Evolutionary conservation across 208 protist species (phyloP).

Genomic region (Phytomonas sp.): DNA sequence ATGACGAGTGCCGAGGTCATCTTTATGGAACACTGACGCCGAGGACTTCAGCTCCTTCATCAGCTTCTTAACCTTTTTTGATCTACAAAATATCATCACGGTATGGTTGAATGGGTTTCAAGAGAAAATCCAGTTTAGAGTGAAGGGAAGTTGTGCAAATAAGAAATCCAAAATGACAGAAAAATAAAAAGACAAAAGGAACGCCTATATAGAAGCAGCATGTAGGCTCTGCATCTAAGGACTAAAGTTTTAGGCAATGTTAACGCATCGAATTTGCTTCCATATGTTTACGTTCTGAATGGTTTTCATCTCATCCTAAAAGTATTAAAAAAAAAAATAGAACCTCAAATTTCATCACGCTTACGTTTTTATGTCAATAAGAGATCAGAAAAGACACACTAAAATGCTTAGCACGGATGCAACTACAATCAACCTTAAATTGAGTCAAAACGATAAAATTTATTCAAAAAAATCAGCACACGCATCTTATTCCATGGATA

Average conservation of each 20-base stretch:
- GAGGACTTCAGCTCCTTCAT: neutral
- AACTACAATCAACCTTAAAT: neutral
- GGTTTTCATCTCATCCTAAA: neutral
- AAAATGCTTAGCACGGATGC: neutral
- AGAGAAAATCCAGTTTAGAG: neutral
- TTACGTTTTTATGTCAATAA: neutral
- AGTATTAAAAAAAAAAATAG: conserved; percentile 9
- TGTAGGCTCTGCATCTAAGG: neutral
- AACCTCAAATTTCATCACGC: neutral
- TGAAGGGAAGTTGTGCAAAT: neutral
- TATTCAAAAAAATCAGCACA: neutral
- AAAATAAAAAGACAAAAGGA: conserved; percentile 2
- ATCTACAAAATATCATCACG: neutral
- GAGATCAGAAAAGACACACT: neutral
- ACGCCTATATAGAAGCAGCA: neutral
- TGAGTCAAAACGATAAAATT: neutral
- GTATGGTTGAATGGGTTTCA: neutral
- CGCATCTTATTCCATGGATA: neutral
- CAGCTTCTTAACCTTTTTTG: neutral
- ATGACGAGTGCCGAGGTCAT: neutral
- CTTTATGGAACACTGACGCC: neutral
- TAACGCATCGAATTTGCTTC: neutral
- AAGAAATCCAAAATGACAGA: conserved; percentile 9
- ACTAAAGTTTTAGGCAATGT: neutral
- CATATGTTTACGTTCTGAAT: neutral